Percentiles rank a stretch among this genome's conserved stretches.
These are phyloP conservation scores for Backusella tarrabulga DNA, from an alignment of 192 early-diverging fungal species.

Conservation along the genomic window DNA sequence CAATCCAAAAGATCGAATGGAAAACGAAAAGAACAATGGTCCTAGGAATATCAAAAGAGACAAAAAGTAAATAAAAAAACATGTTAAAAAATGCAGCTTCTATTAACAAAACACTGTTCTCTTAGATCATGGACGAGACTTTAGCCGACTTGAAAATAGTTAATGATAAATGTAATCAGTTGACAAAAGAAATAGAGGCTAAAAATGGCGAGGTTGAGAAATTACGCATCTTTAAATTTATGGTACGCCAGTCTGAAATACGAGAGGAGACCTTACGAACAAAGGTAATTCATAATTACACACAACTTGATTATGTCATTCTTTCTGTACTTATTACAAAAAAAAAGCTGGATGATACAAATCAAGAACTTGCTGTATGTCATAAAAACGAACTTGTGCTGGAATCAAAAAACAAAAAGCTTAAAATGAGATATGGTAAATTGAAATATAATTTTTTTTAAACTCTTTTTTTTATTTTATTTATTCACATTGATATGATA, in stretches of 20 bases:
- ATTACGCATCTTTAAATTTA: conserved; percentile 27
- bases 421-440: conserved; percentile 40
- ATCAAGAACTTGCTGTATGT: conserved; percentile 38
- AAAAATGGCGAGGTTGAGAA: conserved; percentile 32
- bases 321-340: background rate
- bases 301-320: background rate
- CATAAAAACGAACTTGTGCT: conserved; percentile 35
- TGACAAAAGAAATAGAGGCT: conserved; percentile 26
- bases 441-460: background rate
- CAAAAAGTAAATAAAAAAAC: conserved; percentile 23
- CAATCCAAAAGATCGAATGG: too few species aligned
- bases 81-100: too few species aligned
- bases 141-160: conserved; percentile 23
- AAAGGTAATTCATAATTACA: conserved; percentile 14
- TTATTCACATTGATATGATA: conserved; percentile 14
- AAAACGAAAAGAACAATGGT: conserved; percentile 27
- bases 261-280: conserved; percentile 23
- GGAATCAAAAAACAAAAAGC: conserved; percentile 40
- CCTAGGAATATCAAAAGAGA: conserved; percentile 32
- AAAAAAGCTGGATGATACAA: conserved; percentile 40
- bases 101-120: background rate
- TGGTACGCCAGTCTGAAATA: conserved; percentile 23
- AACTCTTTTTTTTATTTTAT: background rate
- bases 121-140: conserved; percentile 24
- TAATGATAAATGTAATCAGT: conserved; percentile 22